phyloP scores from a whole-genome alignment of 2,329 filamentous ascomycete genomes.

The Colletotrichum sp. region DNA sequence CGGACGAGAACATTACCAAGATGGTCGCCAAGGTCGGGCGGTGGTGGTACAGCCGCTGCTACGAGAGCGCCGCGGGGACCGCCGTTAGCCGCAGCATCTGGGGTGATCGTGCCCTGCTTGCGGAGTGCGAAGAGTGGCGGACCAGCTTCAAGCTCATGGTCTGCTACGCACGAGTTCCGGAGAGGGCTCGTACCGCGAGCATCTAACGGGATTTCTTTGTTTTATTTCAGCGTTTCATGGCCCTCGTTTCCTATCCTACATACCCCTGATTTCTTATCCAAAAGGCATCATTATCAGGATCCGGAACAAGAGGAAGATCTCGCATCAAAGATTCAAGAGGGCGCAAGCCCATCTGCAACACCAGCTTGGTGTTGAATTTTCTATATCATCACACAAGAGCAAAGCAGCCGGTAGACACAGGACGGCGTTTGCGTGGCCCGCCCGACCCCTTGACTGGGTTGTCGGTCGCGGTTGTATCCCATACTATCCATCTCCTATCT shows the following conservation, averaged over 20 bases:
- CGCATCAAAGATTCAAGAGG: conserved; percentile 18
- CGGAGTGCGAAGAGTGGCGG: conserved; percentile 85
- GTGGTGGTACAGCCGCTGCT: conserved; percentile 97
- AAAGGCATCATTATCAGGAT: background rate
- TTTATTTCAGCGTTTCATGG: background rate
- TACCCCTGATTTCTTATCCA: background rate
- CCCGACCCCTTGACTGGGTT: background rate
- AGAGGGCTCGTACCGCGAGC: conserved; percentile 52
- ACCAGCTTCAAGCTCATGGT: conserved; percentile 92
- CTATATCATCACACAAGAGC: background rate
- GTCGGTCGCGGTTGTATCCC: background rate
- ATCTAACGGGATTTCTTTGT: conserved; percentile 36
- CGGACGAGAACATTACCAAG: conserved; percentile 86
- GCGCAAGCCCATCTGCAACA: conserved; percentile 12
- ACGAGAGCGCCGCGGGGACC: conserved; percentile 71
- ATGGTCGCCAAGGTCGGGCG: conserved; percentile 91
- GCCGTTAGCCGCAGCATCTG: conserved; percentile 70
- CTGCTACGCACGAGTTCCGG: conserved; percentile 86
- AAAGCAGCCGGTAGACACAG: conserved; percentile 12
- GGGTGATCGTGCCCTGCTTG: conserved; percentile 74
- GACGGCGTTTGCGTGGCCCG: background rate
- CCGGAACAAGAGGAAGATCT: background rate
- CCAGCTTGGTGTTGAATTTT: background rate
- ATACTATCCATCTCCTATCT: background rate
- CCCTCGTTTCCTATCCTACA: background rate